Base-by-base conservation (phyloP, 179 eudicot species). In the Silene vulgaris region DNA sequence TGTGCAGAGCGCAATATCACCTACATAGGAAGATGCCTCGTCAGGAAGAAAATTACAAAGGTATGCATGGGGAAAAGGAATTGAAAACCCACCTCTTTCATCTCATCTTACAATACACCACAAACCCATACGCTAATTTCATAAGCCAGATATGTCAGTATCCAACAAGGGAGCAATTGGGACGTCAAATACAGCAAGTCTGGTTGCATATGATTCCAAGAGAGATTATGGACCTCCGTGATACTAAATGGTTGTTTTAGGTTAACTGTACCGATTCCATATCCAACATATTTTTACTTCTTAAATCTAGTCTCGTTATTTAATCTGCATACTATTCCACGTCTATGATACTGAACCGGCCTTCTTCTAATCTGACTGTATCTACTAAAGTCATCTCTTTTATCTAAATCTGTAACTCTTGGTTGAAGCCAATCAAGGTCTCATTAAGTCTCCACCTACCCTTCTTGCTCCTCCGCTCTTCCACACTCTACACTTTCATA, bases 1-100 rank as follows among this genome's bases (percentile, higher is more conserved):
- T 96, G 94, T 72, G 82, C 91, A 20, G 99, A 96, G 48, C 77
- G 85, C 77, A 96, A 45, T 71, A 82, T 20, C 77, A 96, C 91
- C 99, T 96, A 77, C 72, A 81, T 62, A 63, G 29, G 73, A 76
- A 75, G 70, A 71, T 72, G 77, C 50, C 68, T 60, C 72, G 64
- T 74, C 71, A 28, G 20, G 77, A 76, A 74, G 70, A 66, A 1
- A 43, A 57, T 37, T 14, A 23, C 52, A 61, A 62, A 13, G 19
- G 14, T 65, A 37, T 48, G 69, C 61, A 23, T 73, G 59, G 30
- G 30, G 8, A 43, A 70, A 3, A 12, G 17, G 28, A 21, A 21
- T 19, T 32, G 12, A 8, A 67, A 16, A 40, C 37, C 23, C n/a
- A 69, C 72, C 8, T 17, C 57, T 5, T 69, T 9, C 29, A 5